Evolutionary conservation across 768 basidiomycete genomes (phyloP).

Genomic region (Ephemerocybe angulata): DNA sequence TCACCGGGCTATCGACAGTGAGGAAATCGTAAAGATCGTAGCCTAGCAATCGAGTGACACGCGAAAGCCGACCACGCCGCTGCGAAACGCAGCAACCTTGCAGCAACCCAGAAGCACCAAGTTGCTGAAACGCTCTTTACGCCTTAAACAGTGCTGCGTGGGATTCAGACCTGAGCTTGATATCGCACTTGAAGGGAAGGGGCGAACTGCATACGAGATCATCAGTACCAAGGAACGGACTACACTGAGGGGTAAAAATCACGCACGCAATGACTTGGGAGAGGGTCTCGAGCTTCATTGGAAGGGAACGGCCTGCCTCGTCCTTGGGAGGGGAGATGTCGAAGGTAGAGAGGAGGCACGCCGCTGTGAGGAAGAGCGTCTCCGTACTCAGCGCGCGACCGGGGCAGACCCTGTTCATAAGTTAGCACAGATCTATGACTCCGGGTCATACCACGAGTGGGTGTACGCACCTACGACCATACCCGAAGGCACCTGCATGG

Average conservation of each 20-base stretch:
- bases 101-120: too few relatives aligned
- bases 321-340: constrained; percentile 1
- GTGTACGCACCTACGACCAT: constrained; percentile 12
- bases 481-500: constrained; percentile 15
- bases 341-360: constrained; percentile 4
- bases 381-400: constrained; percentile 4
- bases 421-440: not conserved
- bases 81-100: too few relatives aligned
- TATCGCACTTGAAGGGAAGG: not conserved
- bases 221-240: not conserved
- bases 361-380: constrained; percentile 11
- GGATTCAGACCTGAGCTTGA: not conserved
- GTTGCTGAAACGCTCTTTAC: too few relatives aligned
- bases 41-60: too few relatives aligned
- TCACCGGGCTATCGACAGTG: too few relatives aligned
- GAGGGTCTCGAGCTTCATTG: not conserved
- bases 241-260: not conserved
- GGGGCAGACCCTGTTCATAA: not conserved
- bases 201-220: not conserved
- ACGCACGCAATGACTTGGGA: not conserved
- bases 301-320: not conserved
- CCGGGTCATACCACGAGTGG: not conserved
- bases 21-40: too few relatives aligned
- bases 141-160: too few relatives aligned
- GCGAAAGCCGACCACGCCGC: too few relatives aligned